Base-by-base conservation (phyloP, 257 asterid species). In the Ilex aquifolium region DNA sequence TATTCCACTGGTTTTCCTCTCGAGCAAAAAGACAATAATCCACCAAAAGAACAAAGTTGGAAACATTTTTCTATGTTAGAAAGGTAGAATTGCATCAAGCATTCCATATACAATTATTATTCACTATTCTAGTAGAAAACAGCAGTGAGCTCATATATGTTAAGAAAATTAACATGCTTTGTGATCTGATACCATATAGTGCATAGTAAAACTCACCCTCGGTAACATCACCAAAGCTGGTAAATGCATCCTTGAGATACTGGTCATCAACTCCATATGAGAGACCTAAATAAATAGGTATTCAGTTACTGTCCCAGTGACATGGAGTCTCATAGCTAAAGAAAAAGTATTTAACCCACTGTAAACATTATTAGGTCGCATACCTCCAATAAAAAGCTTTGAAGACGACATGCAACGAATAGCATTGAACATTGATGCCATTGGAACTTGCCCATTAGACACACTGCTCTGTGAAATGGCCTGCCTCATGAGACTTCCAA, bases 381-480 rank as follows among this genome's bases (percentile, higher is more conserved):
- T 57, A 91, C 96, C 96, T 64, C 95, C 92, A 50, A 88, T 29
- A 44, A 84, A 86, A 57, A 86, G 95, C 79, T 79, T 86, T 2
- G 83, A 42, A 16, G 72, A 61, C 13, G 96, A 80, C 95, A 91
- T 86, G 95, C 83, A 64, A 32, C 95, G 92, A 21, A 82, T 40
- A 31, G 95, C 86, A 63, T 78, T 77, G 31, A 75, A 53, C 86
- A 91, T 80, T 15, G 95, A 80, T 2, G 68, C 51, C 13, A 65
- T 46, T n/a, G 72, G 62, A 51, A 78, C 58, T 14, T 78, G 86
- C 46, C 74, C 74, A 48, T 39, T 74, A 69, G 62, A 13, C 15
- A 69, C 61, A 56, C 69, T 68, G 69, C 70, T 66, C 32, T 61
- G 68, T 10, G 85, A 74, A 42, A 77, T 58, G 59, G 70, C 75